These are phyloP conservation scores for Penicillium sp. DNA, from an alignment of 2,329 filamentous ascomycete species.

Conservation along the genomic window DNA sequence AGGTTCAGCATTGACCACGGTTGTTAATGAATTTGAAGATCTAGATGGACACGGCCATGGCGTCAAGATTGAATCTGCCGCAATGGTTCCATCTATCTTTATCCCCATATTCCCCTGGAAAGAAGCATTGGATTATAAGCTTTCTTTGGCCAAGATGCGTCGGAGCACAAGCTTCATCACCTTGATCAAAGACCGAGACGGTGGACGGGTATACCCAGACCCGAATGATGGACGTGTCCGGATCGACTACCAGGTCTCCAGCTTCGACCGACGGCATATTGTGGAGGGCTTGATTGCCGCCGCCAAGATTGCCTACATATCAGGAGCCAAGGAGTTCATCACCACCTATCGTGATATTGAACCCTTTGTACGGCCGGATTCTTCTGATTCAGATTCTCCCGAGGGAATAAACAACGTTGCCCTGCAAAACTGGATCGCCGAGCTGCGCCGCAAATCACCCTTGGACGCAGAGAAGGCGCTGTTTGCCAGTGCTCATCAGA, in stretches of 20 bases:
- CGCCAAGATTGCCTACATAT: constrained; percentile 74
- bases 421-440: constrained; percentile 57
- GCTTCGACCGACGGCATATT: constrained; percentile 70
- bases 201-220: constrained; percentile 72
- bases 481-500: constrained; percentile 52
- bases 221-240: constrained; percentile 63
- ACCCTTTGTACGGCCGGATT: constrained; percentile 58
- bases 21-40: constrained; percentile 76
- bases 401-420: constrained; percentile 54
- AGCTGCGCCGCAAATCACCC: constrained; percentile 48
- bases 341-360: constrained; percentile 61
- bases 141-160: constrained; percentile 65
- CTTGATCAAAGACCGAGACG: constrained; percentile 72
- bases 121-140: constrained; percentile 69
- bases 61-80: constrained; percentile 72
- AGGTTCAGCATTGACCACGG: constrained; percentile 76
- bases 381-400: constrained; percentile 24
- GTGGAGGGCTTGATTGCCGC: constrained; percentile 70
- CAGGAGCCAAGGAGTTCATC: constrained; percentile 78
- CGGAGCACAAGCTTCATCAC: constrained; percentile 72
- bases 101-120: constrained; percentile 66
- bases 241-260: constrained; percentile 69
- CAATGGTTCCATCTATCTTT: constrained; percentile 70
- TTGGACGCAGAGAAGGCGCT: constrained; percentile 45
- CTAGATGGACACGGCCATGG: constrained; percentile 79